A percentile compares a stretch with the other conserved stretches of the same genome.
Conservation (phyloP, 805 yeast species). For the Yamadazyma akitaensis region DNA sequence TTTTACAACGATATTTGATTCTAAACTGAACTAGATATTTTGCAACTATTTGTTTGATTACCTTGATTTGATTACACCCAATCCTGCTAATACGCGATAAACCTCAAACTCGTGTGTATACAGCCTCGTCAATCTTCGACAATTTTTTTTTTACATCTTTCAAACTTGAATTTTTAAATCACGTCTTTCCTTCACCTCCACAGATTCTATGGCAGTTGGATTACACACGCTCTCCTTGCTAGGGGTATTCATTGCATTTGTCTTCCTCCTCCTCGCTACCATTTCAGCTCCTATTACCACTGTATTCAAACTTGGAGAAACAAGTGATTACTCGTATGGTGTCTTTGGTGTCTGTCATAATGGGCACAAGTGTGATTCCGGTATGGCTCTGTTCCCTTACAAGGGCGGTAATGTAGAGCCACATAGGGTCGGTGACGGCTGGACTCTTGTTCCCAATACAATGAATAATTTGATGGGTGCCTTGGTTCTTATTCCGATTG, state of each 20-base stretch:
- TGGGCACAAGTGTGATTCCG: conserved; percentile 33
- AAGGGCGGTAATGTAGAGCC: conserved; percentile 27
- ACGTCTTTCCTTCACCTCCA: background rate
- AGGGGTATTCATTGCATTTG: conserved; percentile 53
- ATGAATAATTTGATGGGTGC: conserved; percentile 53
- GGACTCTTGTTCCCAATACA: conserved; percentile 46
- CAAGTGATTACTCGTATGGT: conserved; percentile 51
- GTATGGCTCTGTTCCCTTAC: conserved; percentile 45
- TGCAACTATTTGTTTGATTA: background rate
- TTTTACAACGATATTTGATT: no score
- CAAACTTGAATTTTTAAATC: no score
- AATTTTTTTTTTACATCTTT: background rate
- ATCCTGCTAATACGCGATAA: background rate
- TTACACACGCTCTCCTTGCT: conserved; percentile 21
- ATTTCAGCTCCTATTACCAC: conserved; percentile 59
- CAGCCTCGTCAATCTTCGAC: background rate
- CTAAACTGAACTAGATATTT: no score
- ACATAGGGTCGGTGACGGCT: conserved; percentile 24
- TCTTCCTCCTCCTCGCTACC: conserved; percentile 57
- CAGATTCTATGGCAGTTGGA: conserved; percentile 4
- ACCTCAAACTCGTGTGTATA: background rate
- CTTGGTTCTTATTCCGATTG: conserved; percentile 61
- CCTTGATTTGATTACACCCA: background rate
- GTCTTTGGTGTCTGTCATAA: conserved; percentile 61
- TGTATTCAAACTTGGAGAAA: conserved; percentile 47